Conservation (phyloP, 352 stramenopile species). For the Thalassiosira ordinaria region DNA sequence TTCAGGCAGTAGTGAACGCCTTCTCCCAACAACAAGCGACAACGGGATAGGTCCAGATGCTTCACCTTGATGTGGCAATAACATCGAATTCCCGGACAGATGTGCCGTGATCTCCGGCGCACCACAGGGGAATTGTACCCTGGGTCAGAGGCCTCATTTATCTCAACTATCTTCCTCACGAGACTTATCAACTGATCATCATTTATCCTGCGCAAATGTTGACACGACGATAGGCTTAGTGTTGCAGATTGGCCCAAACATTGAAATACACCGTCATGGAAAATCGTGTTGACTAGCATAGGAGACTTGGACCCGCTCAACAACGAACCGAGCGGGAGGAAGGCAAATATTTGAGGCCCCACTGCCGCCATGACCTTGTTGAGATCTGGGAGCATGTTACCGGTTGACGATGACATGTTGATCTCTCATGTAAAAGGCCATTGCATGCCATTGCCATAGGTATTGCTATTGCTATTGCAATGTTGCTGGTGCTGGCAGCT, state of each 20-base stretch:
- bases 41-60: slow-evolving; percentile 39
- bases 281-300: slow-evolving; percentile 27
- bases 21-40: slow-evolving; percentile 25
- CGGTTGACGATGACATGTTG: not conserved
- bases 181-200: slow-evolving; percentile 38
- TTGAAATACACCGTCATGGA: slow-evolving; percentile 19
- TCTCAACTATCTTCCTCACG: slow-evolving; percentile 19
- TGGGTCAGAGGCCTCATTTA: slow-evolving; percentile 1
- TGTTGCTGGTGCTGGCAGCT: no score
- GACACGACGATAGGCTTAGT: slow-evolving; percentile 21
- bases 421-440: no score
- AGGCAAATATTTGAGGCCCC: slow-evolving; percentile 39
- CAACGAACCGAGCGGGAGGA: slow-evolving; percentile 38
- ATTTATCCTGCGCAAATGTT: slow-evolving; percentile 36
- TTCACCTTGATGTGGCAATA: slow-evolving; percentile 16
- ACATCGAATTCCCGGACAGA: no score
- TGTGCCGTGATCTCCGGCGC: not conserved
- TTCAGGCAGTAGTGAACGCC: slow-evolving; percentile 26
- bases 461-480: no score
- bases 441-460: no score
- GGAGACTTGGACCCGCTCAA: slow-evolving; percentile 34
- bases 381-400: slow-evolving; percentile 9
- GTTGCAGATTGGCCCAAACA: slow-evolving; percentile 10
- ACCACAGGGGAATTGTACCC: not conserved
- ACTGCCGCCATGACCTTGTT: slow-evolving; percentile 35